Evolutionary conservation across 768 basidiomycete genomes (phyloP).

Genomic region (Boletus reticulatus): DNA sequence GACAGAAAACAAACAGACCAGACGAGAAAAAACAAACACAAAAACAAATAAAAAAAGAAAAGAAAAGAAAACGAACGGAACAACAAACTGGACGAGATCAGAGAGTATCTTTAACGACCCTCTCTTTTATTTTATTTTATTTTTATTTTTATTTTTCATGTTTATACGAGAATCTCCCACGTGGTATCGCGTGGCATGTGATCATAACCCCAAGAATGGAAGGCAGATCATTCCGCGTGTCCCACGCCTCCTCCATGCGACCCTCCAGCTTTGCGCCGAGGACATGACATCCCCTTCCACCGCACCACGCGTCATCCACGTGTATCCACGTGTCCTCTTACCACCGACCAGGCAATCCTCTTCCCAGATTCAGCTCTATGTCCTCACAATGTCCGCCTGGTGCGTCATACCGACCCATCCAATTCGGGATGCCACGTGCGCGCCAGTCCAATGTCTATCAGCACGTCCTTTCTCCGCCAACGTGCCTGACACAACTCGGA

Average conservation of each 20-base stretch:
- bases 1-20: slow-evolving; percentile 3
- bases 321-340: slow-evolving; percentile 13
- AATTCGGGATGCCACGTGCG: no score
- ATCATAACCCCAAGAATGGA: not conserved
- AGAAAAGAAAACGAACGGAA: not conserved
- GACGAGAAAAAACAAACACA: not conserved
- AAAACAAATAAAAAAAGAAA: not conserved
- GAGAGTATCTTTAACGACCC: not conserved
- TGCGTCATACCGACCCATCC: no score
- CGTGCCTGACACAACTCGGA: slow-evolving; percentile 1
- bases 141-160: slow-evolving; percentile 3
- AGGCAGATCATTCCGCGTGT: not conserved
- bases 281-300: not conserved
- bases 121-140: slow-evolving; percentile 13
- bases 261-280: not conserved
- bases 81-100: not conserved
- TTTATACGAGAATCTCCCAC: slow-evolving; percentile 17
- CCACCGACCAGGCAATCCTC: no score
- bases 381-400: no score
- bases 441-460: not conserved
- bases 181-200: slow-evolving; percentile 26
- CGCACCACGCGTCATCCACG: slow-evolving; percentile 10
- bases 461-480: not conserved
- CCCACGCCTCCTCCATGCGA: not conserved
- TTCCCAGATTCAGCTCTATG: no score